These are phyloP conservation scores for Reticulascus tulasneorum DNA, from an alignment of 2,329 filamentous ascomycete genomes.

Conservation along the genomic window DNA sequence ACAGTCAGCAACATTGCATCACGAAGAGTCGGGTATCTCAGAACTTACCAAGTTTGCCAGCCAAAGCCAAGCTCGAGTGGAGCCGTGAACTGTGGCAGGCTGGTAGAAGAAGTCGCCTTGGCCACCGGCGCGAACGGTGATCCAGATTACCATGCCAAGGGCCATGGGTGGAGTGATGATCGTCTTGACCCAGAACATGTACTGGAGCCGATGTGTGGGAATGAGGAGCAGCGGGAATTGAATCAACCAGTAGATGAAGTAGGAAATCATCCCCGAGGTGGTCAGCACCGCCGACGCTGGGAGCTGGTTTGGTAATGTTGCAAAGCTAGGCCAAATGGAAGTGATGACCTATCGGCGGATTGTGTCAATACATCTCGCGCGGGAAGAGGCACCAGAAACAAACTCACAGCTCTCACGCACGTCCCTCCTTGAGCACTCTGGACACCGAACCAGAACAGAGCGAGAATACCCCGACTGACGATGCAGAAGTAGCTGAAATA, in stretches of 20 bases:
- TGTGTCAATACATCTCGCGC: background rate
- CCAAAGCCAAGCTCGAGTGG: constrained; percentile 37
- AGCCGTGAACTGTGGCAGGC: constrained; percentile 26
- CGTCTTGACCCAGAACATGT: constrained; percentile 39
- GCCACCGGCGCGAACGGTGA: constrained; percentile 11
- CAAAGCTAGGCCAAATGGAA: constrained; percentile 37
- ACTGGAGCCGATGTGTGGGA: constrained; percentile 38
- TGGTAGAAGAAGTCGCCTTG: constrained; percentile 18
- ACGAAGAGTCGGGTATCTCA: background rate
- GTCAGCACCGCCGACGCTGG: constrained; percentile 25
- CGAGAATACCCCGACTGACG: constrained; percentile 36
- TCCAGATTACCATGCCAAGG: constrained; percentile 31
- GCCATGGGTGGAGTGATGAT: constrained; percentile 38
- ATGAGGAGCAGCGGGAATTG: constrained; percentile 38
- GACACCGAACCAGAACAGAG: constrained; percentile 38
- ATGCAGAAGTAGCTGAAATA: constrained; percentile 28
- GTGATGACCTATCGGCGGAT: constrained; percentile 21
- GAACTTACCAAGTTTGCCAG: constrained; percentile 29
- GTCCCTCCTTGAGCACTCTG: constrained; percentile 26
- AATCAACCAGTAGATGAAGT: constrained; percentile 43
- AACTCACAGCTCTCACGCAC: constrained; percentile 4
- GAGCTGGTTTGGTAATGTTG: constrained; percentile 34
- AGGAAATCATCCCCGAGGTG: constrained; percentile 35
- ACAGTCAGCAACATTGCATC: background rate
- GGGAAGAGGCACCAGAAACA: background rate